Base-by-base conservation (phyloP, 176 grass and related monocot genomes). In the Tillandsia fasciculata region DNA sequence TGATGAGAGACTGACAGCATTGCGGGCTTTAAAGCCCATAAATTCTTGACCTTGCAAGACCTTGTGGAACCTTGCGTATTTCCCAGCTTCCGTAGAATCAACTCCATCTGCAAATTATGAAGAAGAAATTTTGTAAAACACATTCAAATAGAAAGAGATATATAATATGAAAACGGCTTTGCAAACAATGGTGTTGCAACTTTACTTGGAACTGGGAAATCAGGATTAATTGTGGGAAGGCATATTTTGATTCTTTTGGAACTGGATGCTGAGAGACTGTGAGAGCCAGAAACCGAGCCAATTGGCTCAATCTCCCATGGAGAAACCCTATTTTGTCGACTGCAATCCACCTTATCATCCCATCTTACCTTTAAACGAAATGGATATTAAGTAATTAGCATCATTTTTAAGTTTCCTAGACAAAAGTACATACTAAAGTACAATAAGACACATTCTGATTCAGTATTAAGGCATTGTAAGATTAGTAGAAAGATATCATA, bases 11-110 rank as follows among this genome's bases (percentile, higher is more conserved):
- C 53, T 66, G 68, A 77, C 15, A 68, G 33, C 75, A 73, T 72
- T 72, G 49, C 68, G 83, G 66, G 81, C 75, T 73, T 72, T 70
- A 77, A 85, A 67, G 68, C 73, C 70, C 88, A 61, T 75, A 68
- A 93, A 88, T 99, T 99, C 94, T 99, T 99, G 94, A 99, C 94
- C 89, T 99, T 93, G 94, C 94, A 99, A 99, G 94, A 97, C 94
- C 94, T 84, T 77, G 77, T 82, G 82, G 84, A 83, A 90, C 64
- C 26, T 70, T 84, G 73, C 74, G 50, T 74, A 70, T 83, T 83
- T 82, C 94, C 86, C 72, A 1, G 86, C 73, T 79, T 80, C 87
- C 1, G 72, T 65, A 77, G 20, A 68, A 74, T 53, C 80, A 86
- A 66, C 87, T 78, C 82, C 94, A 86, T 87, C 94, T 99, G 50